phyloP scores from a whole-genome alignment of 163 green algal genomes.

The Prototheca cutis region DNA sequence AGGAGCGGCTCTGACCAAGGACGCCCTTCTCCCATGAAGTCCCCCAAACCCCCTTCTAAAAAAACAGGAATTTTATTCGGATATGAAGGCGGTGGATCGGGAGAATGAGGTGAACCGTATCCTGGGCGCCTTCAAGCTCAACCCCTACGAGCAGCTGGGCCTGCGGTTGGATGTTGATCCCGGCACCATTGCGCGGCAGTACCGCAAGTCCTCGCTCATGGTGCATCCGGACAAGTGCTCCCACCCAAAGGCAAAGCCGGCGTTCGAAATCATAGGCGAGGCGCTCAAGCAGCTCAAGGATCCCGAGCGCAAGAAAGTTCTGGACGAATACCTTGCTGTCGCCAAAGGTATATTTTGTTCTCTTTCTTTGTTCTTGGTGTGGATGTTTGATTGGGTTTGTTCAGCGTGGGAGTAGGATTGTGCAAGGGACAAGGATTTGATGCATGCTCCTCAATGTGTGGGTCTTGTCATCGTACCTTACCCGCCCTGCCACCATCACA shows the following conservation, averaged over 20 bases:
- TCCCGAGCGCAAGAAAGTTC: constrained; percentile 49
- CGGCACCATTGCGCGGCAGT: constrained; percentile 66
- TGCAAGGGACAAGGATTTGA: neutral
- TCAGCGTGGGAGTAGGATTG: too few relatives aligned
- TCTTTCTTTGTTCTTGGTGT: too few relatives aligned
- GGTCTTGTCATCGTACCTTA: neutral
- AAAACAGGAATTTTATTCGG: constrained; percentile 49
- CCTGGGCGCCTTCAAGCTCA: constrained; percentile 91
- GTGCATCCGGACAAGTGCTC: constrained; percentile 97
- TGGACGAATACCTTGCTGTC: constrained; percentile 54
- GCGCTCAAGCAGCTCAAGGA: constrained; percentile 68
- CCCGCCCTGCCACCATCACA: too few relatives aligned
- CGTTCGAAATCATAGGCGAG: constrained; percentile 75
- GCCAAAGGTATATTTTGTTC: constrained; percentile 43
- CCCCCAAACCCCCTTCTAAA: too few relatives aligned
- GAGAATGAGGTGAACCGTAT: constrained; percentile 91
- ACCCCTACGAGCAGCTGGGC: constrained; percentile 90
- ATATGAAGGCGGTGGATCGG: constrained; percentile 38
- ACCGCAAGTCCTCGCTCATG: constrained; percentile 72
- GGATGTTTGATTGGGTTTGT: too few relatives aligned
- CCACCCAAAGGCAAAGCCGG: constrained; percentile 72
- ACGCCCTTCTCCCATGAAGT: too few relatives aligned
- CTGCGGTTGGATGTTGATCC: constrained; percentile 67
- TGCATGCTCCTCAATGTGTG: neutral
- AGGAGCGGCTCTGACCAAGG: too few relatives aligned